Conservation (phyloP, 2,329 filamentous ascomycete species). For the Sclerotinia borealis region DNA sequence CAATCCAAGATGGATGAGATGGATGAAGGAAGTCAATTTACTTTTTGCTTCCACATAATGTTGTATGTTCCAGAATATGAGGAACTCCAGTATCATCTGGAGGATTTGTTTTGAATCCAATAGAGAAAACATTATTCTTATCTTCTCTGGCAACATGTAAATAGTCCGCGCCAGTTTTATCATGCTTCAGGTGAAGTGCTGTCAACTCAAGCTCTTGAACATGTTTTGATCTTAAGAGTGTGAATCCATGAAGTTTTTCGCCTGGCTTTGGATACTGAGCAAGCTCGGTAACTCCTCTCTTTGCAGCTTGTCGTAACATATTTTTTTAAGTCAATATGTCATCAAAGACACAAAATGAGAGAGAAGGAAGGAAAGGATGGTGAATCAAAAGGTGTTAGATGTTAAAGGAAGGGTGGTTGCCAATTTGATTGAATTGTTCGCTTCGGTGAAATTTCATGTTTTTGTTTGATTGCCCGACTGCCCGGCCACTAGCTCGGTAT, state of each 20-base stretch:
- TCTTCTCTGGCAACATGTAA: constrained; percentile 92
- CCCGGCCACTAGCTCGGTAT: constrained; percentile 9
- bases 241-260: constrained; percentile 89
- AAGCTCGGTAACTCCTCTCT: constrained; percentile 66
- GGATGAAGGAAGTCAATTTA: constrained; percentile 37
- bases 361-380: neutral
- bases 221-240: constrained; percentile 79
- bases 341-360: neutral
- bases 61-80: constrained; percentile 96
- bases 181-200: constrained; percentile 82
- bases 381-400: neutral
- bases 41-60: constrained; percentile 91
- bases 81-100: constrained; percentile 94
- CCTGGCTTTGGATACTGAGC: constrained; percentile 71
- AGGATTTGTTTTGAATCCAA: constrained; percentile 98
- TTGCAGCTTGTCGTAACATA: constrained; percentile 45
- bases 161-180: constrained; percentile 94
- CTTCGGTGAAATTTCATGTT: constrained; percentile 12
- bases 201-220: constrained; percentile 92
- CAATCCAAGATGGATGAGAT: constrained; percentile 4
- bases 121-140: constrained; percentile 98
- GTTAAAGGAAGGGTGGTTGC: neutral
- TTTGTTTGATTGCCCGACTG: constrained; percentile 12
- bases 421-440: constrained; percentile 6
- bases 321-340: constrained; percentile 11